Percentiles rank a stretch among this genome's conserved stretches.
Conservation (phyloP, 352 stramenopile genomes). For the Thalassiosira livingstoniorum region DNA sequence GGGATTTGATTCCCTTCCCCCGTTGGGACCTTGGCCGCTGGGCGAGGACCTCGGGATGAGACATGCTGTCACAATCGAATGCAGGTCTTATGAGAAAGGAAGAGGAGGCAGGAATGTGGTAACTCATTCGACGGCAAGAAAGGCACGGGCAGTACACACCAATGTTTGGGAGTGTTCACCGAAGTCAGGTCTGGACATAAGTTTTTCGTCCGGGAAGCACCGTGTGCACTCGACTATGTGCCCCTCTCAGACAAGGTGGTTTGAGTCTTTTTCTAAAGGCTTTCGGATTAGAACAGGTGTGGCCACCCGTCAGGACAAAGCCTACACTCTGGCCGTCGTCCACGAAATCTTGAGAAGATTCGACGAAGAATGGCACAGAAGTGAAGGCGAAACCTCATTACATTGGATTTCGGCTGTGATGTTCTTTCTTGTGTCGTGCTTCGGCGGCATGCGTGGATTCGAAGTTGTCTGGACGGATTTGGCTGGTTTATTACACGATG, state of each 20-base stretch:
- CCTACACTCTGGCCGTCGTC: not conserved
- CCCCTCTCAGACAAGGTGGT: slow-evolving; percentile 24
- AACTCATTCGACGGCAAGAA: slow-evolving; percentile 8
- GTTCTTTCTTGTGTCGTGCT: not conserved
- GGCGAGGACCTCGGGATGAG: not conserved
- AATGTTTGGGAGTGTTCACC: slow-evolving; percentile 21
- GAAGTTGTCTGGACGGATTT: slow-evolving; percentile 19
- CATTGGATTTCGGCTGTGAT: not conserved
- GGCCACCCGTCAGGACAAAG: not conserved
- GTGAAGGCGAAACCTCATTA: not conserved
- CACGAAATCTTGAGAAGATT: not conserved
- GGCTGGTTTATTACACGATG: not conserved
- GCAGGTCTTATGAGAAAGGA: slow-evolving; percentile 25
- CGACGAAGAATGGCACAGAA: not conserved
- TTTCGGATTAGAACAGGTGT: not conserved
- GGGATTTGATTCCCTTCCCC: not conserved
- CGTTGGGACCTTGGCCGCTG: not conserved
- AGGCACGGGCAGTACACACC: not conserved
- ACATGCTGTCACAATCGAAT: slow-evolving; percentile 7
- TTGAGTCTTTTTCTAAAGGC: slow-evolving; percentile 10
- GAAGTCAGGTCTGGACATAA: slow-evolving; percentile 13
- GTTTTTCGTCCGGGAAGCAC: slow-evolving; percentile 1
- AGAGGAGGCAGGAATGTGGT: not conserved
- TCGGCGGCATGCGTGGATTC: slow-evolving; percentile 11
- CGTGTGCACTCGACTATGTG: slow-evolving; percentile 8